Evolutionary conservation across 768 basidiomycete species (phyloP).

Genomic region (Tylopilus subfusipes): DNA sequence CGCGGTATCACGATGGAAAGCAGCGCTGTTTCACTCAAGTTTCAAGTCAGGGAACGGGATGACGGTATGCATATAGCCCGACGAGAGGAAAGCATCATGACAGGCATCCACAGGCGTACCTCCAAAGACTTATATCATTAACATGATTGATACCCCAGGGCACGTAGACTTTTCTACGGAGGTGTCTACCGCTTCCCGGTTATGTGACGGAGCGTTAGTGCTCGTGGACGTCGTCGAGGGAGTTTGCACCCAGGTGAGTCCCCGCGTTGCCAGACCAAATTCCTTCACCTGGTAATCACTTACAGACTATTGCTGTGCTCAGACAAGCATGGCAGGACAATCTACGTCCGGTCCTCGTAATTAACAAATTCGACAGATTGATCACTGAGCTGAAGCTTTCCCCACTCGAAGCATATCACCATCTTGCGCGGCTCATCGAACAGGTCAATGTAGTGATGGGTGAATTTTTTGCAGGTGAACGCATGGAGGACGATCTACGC

Average conservation of each 20-base stretch:
- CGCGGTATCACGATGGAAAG: slow-evolving; percentile 99
- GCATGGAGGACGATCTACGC: slow-evolving; percentile 94
- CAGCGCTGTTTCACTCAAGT: slow-evolving; percentile 87
- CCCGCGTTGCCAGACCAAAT: not conserved
- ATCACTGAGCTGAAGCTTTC: slow-evolving; percentile 91
- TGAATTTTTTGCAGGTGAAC: slow-evolving; percentile 86
- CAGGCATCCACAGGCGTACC: slow-evolving; percentile 46
- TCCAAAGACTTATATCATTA: slow-evolving; percentile 76
- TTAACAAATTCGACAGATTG: slow-evolving; percentile 95
- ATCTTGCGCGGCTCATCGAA: slow-evolving; percentile 89
- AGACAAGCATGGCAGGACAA: slow-evolving; percentile 92
- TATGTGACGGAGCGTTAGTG: slow-evolving; percentile 95
- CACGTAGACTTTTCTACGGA: slow-evolving; percentile 99
- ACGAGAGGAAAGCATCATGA: slow-evolving; percentile 24
- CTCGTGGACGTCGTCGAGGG: slow-evolving; percentile 97
- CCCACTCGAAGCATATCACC: slow-evolving; percentile 91
- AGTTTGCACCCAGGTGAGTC: slow-evolving; percentile 89
- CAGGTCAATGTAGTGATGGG: slow-evolving; percentile 99
- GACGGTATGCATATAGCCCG: slow-evolving; percentile 50
- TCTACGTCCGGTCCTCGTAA: slow-evolving; percentile 86
- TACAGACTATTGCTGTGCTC: slow-evolving; percentile 89
- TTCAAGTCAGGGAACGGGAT: slow-evolving; percentile 68
- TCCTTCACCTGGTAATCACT: not conserved
- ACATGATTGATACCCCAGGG: slow-evolving; percentile 98
- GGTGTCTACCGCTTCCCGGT: slow-evolving; percentile 88